A percentile compares a stretch with the other conserved stretches of the same genome.
Conservation (phyloP, 1,139 yeast genomes). For the Saccharomycopsis hybrid region DNA sequence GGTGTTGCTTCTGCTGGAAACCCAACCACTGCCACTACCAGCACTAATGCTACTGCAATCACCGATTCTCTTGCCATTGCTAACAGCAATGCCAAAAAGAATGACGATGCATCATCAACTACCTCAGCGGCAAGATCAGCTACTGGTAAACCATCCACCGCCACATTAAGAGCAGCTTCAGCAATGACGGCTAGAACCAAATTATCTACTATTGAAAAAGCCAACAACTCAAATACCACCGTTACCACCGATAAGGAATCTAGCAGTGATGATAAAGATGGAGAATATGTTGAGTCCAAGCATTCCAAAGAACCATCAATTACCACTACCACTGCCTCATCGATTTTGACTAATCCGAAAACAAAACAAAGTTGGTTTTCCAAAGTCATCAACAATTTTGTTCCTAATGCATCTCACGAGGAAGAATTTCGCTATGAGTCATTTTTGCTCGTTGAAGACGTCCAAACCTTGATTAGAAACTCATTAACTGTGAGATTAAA, state of each 20-base stretch:
- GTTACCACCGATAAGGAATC: neutral
- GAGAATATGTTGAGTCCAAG: slow-evolving; percentile 4
- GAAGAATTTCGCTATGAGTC: slow-evolving; percentile 19
- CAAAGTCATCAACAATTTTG: slow-evolving; percentile 22
- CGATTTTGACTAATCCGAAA: slow-evolving; percentile 18
- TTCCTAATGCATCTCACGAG: slow-evolving; percentile 20
- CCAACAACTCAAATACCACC: neutral
- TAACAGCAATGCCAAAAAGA: neutral
- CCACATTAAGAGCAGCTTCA: neutral
- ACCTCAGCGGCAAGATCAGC: neutral
- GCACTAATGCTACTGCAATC: slow-evolving; percentile 3
- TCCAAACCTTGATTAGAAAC: slow-evolving; percentile 25
- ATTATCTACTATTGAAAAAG: neutral
- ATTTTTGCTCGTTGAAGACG: slow-evolving; percentile 22
- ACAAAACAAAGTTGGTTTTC: slow-evolving; percentile 22
- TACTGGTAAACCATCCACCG: too few species aligned
- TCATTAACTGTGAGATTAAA: slow-evolving; percentile 42
- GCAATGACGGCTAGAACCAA: neutral
- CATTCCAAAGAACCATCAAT: slow-evolving; percentile 16
- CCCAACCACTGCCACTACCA: neutral
- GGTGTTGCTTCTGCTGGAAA: neutral
- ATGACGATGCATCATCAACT: neutral
- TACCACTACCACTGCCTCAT: slow-evolving; percentile 13
- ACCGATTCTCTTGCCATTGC: neutral
- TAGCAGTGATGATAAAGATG: neutral